A percentile compares a stretch with the other conserved stretches of the same genome.
Evolutionary conservation across 345 rosid species (phyloP).

Genomic region (Erodium maritimum): DNA sequence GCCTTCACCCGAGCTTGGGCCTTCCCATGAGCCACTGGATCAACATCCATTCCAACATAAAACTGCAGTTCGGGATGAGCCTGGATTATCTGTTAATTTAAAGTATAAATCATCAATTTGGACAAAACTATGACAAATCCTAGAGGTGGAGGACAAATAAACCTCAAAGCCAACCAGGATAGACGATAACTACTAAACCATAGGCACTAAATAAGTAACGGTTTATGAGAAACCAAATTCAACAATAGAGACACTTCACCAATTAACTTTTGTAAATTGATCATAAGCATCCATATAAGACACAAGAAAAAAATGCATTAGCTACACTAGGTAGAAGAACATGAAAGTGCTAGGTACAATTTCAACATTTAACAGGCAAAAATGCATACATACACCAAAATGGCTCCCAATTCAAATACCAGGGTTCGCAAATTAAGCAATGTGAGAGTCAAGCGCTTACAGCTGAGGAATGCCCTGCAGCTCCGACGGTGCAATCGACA

Average conservation of each 20-base stretch:
- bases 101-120: neutral
- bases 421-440: neutral
- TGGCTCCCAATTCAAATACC: neutral
- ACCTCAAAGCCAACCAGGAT: neutral
- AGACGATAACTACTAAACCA: neutral
- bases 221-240: neutral
- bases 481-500: conserved; percentile 86
- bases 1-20: conserved; percentile 38
- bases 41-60: conserved; percentile 84
- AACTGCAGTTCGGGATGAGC: conserved; percentile 50
- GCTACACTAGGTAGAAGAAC: neutral
- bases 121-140: neutral
- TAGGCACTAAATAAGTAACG: neutral
- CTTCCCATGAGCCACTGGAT: conserved; percentile 59
- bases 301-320: neutral
- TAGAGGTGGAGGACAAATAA: neutral
- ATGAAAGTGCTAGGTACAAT: too few species aligned
- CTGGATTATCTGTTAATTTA: conserved; percentile 44
- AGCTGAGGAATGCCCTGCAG: conserved; percentile 84
- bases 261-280: too few species aligned
- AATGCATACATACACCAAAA: neutral
- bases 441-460: conserved; percentile 19
- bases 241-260: neutral
- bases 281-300: neutral
- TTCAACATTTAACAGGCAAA: neutral